phyloP scores from a whole-genome alignment of 441 rosid species.

The Erodium chrysanthum region DNA sequence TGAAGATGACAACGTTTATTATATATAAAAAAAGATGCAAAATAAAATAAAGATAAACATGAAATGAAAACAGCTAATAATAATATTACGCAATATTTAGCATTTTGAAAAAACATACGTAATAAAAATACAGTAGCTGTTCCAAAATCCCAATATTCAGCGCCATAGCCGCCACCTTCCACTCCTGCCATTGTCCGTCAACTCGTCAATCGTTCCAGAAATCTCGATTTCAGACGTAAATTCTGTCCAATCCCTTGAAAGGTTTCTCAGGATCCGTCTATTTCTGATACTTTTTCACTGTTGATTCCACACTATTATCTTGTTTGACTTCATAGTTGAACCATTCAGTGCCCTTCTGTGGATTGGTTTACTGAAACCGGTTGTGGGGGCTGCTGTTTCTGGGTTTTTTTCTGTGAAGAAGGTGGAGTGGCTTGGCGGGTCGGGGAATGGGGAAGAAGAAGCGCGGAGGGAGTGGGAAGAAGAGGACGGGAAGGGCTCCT shows the following conservation, averaged over 20 bases:
- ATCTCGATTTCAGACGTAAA: background rate
- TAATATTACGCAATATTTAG: no score
- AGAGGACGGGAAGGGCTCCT: constrained; percentile 59
- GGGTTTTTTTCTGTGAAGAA: background rate
- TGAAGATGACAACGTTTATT: no score
- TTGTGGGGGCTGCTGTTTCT: background rate
- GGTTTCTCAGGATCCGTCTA: background rate
- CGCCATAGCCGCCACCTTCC: background rate
- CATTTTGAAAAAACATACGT: background rate
- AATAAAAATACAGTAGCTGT: background rate
- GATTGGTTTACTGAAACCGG: background rate
- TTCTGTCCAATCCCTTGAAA: background rate
- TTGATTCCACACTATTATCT: background rate
- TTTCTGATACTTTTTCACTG: background rate
- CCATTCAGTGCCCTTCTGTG: background rate
- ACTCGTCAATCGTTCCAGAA: background rate
- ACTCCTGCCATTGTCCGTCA: background rate
- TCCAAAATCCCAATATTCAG: background rate
- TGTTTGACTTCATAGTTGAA: background rate
- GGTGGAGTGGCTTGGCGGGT: background rate
- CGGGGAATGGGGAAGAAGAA: constrained; percentile 38
- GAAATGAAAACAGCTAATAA: no score
- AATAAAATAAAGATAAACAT: no score
- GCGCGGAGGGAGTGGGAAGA: constrained; percentile 41
- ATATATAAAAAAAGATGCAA: no score